Conservation (phyloP, 257 asterid genomes). For the Solanum pimpinellifolium region DNA sequence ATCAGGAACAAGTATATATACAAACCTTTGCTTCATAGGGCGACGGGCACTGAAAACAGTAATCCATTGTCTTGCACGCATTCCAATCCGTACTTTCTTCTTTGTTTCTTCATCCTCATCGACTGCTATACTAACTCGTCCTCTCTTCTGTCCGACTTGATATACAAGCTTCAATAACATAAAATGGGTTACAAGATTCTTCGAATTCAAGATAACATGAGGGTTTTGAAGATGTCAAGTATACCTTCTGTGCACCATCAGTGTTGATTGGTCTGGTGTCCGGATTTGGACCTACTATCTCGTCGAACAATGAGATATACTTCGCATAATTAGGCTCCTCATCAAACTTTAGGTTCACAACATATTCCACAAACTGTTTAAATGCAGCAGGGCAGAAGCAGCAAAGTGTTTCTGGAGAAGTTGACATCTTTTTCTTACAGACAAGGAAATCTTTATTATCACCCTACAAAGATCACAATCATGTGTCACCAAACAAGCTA, state of each 20-base stretch:
- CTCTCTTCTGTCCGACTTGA: slow-evolving; percentile 53
- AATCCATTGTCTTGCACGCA: slow-evolving; percentile 32
- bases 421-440: slow-evolving; percentile 50
- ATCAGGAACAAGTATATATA: background rate
- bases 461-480: slow-evolving; percentile 19
- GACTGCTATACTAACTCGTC: slow-evolving; percentile 28
- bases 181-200: background rate
- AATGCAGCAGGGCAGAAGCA: slow-evolving; percentile 42
- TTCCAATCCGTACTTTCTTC: slow-evolving; percentile 45
- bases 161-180: slow-evolving; percentile 21
- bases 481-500: background rate
- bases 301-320: no score
- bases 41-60: no score
- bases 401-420: slow-evolving; percentile 46
- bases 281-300: no score
- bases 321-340: no score
- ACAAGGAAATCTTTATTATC: slow-evolving; percentile 47
- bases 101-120: slow-evolving; percentile 37
- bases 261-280: no score
- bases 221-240: no score
- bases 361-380: background rate
- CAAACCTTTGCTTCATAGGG: no score
- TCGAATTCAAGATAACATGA: no score
- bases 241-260: no score
- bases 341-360: no score